Evolutionary conservation across 805 yeast genomes (phyloP).

Genomic region (Aciculoconidium aculeatum): DNA sequence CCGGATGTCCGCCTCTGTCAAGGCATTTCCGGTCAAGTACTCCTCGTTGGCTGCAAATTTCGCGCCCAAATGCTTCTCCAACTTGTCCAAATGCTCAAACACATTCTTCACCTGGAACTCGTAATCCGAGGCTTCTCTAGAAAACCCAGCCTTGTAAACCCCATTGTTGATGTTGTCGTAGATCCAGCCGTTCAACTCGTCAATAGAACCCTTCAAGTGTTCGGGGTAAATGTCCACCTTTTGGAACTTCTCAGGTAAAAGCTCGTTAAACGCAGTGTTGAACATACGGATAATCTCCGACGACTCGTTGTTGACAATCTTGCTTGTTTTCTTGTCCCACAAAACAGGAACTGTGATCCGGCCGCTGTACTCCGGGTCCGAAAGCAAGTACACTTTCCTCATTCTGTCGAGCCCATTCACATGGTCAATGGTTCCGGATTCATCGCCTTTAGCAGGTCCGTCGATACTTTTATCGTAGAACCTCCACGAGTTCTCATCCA

Average conservation of each 20-base stretch:
- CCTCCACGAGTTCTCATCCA: constrained; percentile 88
- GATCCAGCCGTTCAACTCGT: constrained; percentile 73
- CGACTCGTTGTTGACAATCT: constrained; percentile 89
- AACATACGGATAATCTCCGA: constrained; percentile 83
- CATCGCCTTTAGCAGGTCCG: constrained; percentile 33
- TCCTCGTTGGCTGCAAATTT: constrained; percentile 26
- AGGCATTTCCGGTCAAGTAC: constrained; percentile 51
- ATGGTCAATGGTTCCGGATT: constrained; percentile 33
- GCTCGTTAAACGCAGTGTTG: constrained; percentile 62
- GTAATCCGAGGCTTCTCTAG: constrained; percentile 77
- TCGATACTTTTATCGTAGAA: constrained; percentile 43
- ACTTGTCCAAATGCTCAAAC: constrained; percentile 62
- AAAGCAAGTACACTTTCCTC: constrained; percentile 68
- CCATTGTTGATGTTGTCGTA: constrained; percentile 86
- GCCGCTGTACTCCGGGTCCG: constrained; percentile 70
- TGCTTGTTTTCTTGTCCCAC: constrained; percentile 79
- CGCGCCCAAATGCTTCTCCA: constrained; percentile 54
- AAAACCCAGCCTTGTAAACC: constrained; percentile 89
- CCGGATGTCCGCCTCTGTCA: constrained; percentile 90
- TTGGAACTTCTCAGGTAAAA: constrained; percentile 44
- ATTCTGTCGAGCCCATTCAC: constrained; percentile 54
- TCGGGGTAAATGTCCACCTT: constrained; percentile 60
- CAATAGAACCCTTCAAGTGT: constrained; percentile 50
- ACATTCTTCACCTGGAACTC: constrained; percentile 59
- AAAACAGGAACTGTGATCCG: constrained; percentile 89